Conservation (phyloP, 2,329 filamentous ascomycete species). For the Tolypocladium cylindrosporum region DNA sequence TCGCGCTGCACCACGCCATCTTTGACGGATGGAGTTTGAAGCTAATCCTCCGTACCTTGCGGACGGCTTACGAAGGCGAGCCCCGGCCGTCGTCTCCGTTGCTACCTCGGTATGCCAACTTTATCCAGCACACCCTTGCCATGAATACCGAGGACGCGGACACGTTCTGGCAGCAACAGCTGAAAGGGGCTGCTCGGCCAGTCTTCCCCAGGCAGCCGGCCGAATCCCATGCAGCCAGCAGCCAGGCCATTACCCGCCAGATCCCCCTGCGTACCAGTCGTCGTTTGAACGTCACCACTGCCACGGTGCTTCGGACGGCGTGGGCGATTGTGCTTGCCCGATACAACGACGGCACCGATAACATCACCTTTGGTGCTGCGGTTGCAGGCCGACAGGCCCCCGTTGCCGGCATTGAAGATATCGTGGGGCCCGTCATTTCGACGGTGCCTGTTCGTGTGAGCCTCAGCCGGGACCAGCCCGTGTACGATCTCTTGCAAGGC, state of each 20-base stretch:
- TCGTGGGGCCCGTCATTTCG: background rate
- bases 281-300: background rate
- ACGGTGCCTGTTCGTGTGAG: background rate
- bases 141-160: too few relatives aligned
- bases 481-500: background rate
- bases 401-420: background rate
- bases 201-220: too few relatives aligned
- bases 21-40: background rate
- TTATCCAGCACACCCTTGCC: too few relatives aligned
- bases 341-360: background rate
- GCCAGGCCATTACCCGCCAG: too few relatives aligned
- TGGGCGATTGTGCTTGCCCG: background rate
- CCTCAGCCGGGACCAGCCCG: background rate
- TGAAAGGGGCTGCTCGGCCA: too few relatives aligned
- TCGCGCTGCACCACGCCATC: background rate
- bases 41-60: background rate
- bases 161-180: too few relatives aligned
- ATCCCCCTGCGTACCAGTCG: background rate
- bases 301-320: background rate
- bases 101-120: too few relatives aligned
- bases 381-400: background rate
- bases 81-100: too few relatives aligned
- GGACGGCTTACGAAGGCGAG: too few relatives aligned
- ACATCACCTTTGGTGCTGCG: background rate
- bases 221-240: background rate